phyloP scores from a whole-genome alignment of 371 early-diverging fungal genomes.

The Parasitella parasitica region DNA sequence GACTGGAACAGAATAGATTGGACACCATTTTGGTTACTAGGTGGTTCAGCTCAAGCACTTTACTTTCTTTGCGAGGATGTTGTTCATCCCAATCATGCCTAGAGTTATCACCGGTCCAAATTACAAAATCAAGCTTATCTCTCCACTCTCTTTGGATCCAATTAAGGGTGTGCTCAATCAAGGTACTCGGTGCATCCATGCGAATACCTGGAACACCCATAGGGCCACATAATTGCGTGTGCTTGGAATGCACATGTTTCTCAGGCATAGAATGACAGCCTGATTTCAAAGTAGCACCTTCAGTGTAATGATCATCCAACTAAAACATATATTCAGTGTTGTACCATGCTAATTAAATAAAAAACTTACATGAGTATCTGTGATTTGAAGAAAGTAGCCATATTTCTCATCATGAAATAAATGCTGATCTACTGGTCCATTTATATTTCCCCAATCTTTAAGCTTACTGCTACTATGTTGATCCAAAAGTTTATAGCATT shows the following conservation, averaged over 20 bases:
- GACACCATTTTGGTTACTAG: conserved; percentile 25
- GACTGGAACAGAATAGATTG: conserved; percentile 17
- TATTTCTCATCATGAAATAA: conserved; percentile 4
- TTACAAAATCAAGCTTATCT: conserved; percentile 68
- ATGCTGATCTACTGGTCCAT: not conserved
- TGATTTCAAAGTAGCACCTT: conserved; percentile 52
- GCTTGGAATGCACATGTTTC: conserved; percentile 5
- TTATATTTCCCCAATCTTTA: not conserved
- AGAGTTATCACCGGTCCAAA: conserved; percentile 81
- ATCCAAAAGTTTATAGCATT: not conserved
- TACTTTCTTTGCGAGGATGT: conserved; percentile 29
- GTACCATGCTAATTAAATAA: too few relatives aligned
- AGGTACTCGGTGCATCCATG: conserved; percentile 67
- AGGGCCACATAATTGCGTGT: conserved; percentile 3
- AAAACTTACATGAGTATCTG: conserved; percentile 65
- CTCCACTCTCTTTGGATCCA: conserved; percentile 61
- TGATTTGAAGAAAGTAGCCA: conserved; percentile 71
- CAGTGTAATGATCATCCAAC: conserved; percentile 50
- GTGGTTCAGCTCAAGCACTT: conserved; percentile 51
- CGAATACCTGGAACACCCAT: conserved; percentile 59
- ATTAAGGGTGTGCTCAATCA: conserved; percentile 66
- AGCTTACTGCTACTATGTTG: not conserved
- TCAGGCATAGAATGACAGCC: conserved; percentile 45
- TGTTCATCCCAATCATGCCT: conserved; percentile 71
- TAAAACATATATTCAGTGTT: conserved; percentile 11